Conservation (phyloP, 2,329 filamentous ascomycete species). For the Thyridium curvatum region DNA sequence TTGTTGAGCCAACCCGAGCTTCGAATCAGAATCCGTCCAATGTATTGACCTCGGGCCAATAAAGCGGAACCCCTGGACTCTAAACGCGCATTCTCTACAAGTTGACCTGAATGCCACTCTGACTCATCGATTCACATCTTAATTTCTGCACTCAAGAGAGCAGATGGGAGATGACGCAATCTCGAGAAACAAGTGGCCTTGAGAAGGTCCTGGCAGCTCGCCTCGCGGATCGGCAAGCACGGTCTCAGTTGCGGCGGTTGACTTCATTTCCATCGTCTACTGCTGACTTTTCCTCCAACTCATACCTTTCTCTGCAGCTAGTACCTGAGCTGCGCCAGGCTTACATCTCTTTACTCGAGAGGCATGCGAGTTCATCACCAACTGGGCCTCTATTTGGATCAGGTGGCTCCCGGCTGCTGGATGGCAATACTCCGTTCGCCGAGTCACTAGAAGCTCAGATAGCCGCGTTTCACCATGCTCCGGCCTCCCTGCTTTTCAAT, state of each 20-base stretch:
- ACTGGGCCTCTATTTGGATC: slow-evolving; percentile 32
- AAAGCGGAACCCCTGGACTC: no score
- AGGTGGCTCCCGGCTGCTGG: slow-evolving; percentile 45
- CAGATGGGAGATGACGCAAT: no score
- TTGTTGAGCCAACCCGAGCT: no score
- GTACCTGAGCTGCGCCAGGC: slow-evolving; percentile 48
- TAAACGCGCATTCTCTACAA: no score
- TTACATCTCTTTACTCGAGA: slow-evolving; percentile 43
- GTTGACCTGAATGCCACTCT: no score
- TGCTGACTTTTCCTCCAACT: slow-evolving; percentile 73
- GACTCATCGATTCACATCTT: no score
- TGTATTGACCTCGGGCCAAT: no score
- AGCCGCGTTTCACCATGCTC: slow-evolving; percentile 38
- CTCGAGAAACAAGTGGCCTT: background rate
- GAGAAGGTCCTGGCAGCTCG: slow-evolving; percentile 3
- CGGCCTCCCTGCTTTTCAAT: slow-evolving; percentile 43
- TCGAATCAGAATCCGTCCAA: no score
- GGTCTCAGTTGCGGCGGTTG: slow-evolving; percentile 32
- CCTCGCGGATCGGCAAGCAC: slow-evolving; percentile 11
- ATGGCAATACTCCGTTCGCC: slow-evolving; percentile 40
- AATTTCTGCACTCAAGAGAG: no score
- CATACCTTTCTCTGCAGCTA: slow-evolving; percentile 69
- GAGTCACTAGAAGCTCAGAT: slow-evolving; percentile 40
- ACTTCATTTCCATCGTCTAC: slow-evolving; percentile 58
- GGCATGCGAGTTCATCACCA: slow-evolving; percentile 3